These are phyloP conservation scores for Gaultheria prostrata DNA, from an alignment of 148 eudicot genomes.

Conservation along the genomic window DNA sequence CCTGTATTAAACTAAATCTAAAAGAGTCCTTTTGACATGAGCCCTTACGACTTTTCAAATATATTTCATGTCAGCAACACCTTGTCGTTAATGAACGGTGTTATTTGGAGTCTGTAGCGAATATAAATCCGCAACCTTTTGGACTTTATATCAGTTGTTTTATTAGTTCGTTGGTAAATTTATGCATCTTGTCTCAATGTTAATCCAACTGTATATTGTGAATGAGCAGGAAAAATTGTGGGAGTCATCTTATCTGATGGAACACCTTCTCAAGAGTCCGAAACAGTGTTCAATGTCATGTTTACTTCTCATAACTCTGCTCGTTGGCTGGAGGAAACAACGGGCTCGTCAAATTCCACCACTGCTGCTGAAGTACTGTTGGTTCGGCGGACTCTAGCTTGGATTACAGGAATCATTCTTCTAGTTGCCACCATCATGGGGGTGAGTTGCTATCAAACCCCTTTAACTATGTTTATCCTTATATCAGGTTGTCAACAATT, in stretches of 20 bases:
- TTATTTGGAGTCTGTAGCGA: background rate
- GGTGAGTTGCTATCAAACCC: constrained; percentile 44
- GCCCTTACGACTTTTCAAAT: background rate
- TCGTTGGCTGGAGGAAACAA: constrained; percentile 64
- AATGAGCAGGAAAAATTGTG: constrained; percentile 69
- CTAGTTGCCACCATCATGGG: constrained; percentile 75
- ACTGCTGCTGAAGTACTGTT: constrained; percentile 41
- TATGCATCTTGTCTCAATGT: background rate
- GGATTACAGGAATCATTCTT: constrained; percentile 80
- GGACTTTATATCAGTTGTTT: background rate
- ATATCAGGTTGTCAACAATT: background rate
- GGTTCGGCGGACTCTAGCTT: constrained; percentile 74
- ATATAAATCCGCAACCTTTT: background rate
- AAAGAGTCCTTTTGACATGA: background rate
- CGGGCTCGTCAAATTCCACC: constrained; percentile 27
- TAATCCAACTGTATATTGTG: constrained; percentile 3
- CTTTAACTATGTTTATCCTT: background rate
- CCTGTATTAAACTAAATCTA: background rate
- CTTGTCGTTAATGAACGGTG: background rate
- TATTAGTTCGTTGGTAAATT: background rate
- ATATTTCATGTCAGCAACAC: background rate
- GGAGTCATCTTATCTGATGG: constrained; percentile 51
- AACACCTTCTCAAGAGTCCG: constrained; percentile 35
- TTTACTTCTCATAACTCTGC: constrained; percentile 39
- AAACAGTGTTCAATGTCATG: constrained; percentile 45